A percentile compares a stretch with the other conserved stretches of the same genome.
Conservation (phyloP, 768 basidiomycete genomes). For the Psilocybe sp. region DNA sequence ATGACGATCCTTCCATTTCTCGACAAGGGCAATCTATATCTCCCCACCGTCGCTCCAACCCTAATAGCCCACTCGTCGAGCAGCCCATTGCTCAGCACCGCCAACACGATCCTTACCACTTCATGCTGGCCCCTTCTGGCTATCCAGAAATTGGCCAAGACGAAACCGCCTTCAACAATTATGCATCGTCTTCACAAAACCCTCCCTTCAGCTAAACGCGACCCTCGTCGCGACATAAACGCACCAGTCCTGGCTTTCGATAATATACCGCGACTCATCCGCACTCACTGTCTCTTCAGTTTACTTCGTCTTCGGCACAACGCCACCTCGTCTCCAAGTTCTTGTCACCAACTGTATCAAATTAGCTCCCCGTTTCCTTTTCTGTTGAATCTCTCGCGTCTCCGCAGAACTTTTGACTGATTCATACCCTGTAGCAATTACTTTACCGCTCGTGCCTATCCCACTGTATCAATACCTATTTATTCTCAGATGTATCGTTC, state of each 20-base stretch:
- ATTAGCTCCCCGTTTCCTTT: conserved; percentile 11
- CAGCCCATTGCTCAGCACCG: conserved; percentile 24
- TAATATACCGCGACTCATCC: neutral
- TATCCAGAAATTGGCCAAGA: conserved; percentile 13
- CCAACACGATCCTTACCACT: conserved; percentile 32
- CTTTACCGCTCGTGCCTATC: conserved; percentile 1
- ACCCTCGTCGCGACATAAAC: too few species aligned
- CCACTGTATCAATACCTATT: conserved; percentile 19
- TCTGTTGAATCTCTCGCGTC: conserved; percentile 3
- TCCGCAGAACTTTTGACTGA: conserved; percentile 6
- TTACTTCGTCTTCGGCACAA: conserved; percentile 7
- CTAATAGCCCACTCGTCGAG: conserved; percentile 30
- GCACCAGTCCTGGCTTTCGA: too few species aligned
- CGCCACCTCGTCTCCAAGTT: conserved; percentile 14
- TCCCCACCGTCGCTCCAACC: conserved; percentile 29
- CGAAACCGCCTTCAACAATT: neutral
- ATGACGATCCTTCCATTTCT: conserved; percentile 29
- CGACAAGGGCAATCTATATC: conserved; percentile 32
- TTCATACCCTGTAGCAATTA: conserved; percentile 8
- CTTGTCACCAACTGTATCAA: conserved; percentile 20
- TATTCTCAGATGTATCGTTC: conserved; percentile 20
- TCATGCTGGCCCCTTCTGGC: conserved; percentile 24
- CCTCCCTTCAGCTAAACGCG: conserved; percentile 9
- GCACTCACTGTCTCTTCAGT: conserved; percentile 2
- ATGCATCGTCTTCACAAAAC: conserved; percentile 12